Evolutionary conservation across 352 stramenopile genomes (phyloP).

Genomic region (Pythium phragmitis): DNA sequence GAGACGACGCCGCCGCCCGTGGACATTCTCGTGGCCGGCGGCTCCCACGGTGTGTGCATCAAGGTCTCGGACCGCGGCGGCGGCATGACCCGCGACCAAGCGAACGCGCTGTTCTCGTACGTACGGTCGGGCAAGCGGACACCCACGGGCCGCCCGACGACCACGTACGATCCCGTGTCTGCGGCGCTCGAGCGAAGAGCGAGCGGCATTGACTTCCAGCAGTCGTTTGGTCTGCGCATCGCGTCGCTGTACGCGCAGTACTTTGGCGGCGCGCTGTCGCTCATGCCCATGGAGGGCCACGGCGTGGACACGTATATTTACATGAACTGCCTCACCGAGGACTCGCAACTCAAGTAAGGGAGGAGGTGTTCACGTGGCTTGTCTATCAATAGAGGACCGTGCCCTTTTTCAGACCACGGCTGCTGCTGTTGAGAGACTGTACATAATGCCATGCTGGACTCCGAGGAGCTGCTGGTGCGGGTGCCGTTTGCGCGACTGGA

Average conservation of each 20-base stretch:
- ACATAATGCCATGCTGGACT: not conserved
- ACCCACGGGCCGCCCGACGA: conserved; percentile 12
- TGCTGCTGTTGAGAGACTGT: not conserved
- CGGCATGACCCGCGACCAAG: conserved; percentile 71
- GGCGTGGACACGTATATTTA: conserved; percentile 95
- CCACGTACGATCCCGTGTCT: conserved; percentile 67
- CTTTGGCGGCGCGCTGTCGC: conserved; percentile 97
- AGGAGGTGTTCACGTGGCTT: too few species aligned
- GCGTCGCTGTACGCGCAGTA: conserved; percentile 95
- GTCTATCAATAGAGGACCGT: conserved; percentile 13
- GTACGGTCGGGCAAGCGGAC: conserved; percentile 7
- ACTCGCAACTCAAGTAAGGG: conserved; percentile 67
- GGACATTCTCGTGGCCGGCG: conserved; percentile 61
- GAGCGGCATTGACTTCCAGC: conserved; percentile 61
- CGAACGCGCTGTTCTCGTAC: conserved; percentile 72
- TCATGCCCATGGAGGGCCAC: conserved; percentile 99
- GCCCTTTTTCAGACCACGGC: not conserved
- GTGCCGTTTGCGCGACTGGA: conserved; percentile 6
- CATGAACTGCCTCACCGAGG: conserved; percentile 79
- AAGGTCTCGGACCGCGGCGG: conserved; percentile 78
- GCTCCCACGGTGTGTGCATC: conserved; percentile 71
- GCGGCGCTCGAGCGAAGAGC: conserved; percentile 67
- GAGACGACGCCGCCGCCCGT: conserved; percentile 45
- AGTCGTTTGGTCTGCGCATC: conserved; percentile 91
- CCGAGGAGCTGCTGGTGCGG: not conserved